These are phyloP conservation scores for Teunomyces pallodes DNA, from an alignment of 805 yeast genomes.

Conservation along the genomic window DNA sequence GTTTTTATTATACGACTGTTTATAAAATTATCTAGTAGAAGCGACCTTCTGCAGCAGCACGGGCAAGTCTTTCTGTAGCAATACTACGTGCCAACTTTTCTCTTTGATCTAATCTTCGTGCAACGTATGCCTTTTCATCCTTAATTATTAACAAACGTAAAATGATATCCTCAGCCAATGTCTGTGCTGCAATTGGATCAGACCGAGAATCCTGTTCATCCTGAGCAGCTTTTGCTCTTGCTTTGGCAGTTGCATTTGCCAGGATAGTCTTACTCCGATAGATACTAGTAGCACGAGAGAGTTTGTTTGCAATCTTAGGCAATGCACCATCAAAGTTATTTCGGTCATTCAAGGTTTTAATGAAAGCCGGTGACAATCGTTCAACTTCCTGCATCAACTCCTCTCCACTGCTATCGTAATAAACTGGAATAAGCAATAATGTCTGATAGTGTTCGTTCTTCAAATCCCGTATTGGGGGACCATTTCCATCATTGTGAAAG, in stretches of 20 bases:
- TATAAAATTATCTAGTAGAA: constrained; percentile 10
- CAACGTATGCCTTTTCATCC: constrained; percentile 59
- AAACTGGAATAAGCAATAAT: constrained; percentile 59
- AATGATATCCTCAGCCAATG: constrained; percentile 61
- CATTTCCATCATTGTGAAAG: constrained; percentile 78
- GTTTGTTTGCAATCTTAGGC: constrained; percentile 5
- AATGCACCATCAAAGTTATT: constrained; percentile 38
- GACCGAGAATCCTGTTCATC: constrained; percentile 25
- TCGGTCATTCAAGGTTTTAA: constrained; percentile 47
- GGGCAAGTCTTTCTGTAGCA: constrained; percentile 50
- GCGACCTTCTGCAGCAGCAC: constrained; percentile 45
- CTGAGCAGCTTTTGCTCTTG: constrained; percentile 39
- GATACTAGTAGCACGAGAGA: constrained; percentile 43
- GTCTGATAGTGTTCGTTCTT: constrained; percentile 64
- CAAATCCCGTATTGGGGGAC: constrained; percentile 66
- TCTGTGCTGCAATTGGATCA: constrained; percentile 41
- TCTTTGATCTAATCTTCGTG: constrained; percentile 57
- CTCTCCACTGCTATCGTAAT: constrained; percentile 51
- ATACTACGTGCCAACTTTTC: constrained; percentile 55
- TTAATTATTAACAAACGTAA: constrained; percentile 68
- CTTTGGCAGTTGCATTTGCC: constrained; percentile 66
- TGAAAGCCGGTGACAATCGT: constrained; percentile 52
- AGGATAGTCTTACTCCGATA: constrained; percentile 64
- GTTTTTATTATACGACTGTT: neutral
- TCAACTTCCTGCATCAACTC: constrained; percentile 59